Evolutionary conservation across 1,284 basidiomycete genomes (phyloP).

Genomic region (Cystobasidium slooffiae): DNA sequence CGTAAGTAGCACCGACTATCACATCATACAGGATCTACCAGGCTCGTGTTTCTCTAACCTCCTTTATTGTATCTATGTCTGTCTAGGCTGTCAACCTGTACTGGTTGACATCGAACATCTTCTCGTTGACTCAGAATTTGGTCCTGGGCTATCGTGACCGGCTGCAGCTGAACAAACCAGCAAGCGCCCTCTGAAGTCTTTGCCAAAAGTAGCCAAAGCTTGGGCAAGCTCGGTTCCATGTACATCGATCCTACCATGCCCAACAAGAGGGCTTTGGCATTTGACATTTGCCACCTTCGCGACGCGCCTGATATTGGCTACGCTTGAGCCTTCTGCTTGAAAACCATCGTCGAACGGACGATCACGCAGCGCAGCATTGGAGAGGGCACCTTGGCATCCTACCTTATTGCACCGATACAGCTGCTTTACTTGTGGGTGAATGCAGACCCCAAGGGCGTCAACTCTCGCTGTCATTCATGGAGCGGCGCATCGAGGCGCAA

Average conservation of each 20-base stretch:
- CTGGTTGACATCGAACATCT: conserved; percentile 80
- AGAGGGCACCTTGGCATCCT: no score
- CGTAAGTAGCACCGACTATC: conserved; percentile 60
- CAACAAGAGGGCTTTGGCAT: not conserved
- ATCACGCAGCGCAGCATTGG: no score
- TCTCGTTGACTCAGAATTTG: conserved; percentile 78
- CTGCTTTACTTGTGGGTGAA: no score
- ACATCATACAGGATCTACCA: not conserved
- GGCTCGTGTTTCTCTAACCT: not conserved
- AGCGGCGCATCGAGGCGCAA: no score
- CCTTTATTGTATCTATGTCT: conserved; percentile 34
- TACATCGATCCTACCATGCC: not conserved
- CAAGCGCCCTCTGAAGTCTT: not conserved
- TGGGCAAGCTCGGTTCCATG: not conserved
- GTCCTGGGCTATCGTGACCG: conserved; percentile 63
- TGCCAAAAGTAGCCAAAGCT: no score
- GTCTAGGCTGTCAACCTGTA: conserved; percentile 74
- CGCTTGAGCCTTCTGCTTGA: not conserved
- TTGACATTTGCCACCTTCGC: not conserved
- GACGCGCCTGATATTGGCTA: conserved; percentile 4
- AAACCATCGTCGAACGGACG: not conserved
- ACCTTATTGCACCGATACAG: no score
- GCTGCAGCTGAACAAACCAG: not conserved
- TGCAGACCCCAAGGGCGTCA: no score
- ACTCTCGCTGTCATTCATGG: no score